Percentiles rank a stretch among this genome's conserved stretches.
Evolutionary conservation across 257 asterid genomes (phyloP).

Genomic region (Osmanthus fragrans): DNA sequence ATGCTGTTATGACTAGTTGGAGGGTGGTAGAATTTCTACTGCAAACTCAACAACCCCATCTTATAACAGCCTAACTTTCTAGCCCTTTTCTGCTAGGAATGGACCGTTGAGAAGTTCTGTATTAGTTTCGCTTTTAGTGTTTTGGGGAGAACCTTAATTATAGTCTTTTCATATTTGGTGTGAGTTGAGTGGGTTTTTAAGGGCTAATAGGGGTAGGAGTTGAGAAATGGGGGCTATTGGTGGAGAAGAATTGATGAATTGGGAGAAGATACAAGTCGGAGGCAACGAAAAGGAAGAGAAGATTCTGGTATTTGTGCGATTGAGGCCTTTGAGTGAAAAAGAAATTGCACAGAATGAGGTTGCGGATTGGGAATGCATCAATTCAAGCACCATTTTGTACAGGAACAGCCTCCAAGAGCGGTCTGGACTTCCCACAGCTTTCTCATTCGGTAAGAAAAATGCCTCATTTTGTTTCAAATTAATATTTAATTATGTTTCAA

Average conservation of each 20-base stretch:
- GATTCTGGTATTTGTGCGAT: conserved; percentile 86
- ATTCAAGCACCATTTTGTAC: conserved; percentile 84
- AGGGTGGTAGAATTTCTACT: conserved; percentile 21
- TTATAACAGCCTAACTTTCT: conserved; percentile 16
- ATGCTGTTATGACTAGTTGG: conserved; percentile 28
- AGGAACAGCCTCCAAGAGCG: conserved; percentile 97
- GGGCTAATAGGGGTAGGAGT: conserved; percentile 16
- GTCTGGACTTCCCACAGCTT: conserved; percentile 89
- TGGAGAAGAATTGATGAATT: conserved; percentile 69
- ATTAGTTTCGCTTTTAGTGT: neutral
- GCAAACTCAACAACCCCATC: conserved; percentile 23
- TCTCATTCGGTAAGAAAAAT: conserved; percentile 71
- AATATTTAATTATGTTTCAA: conserved; percentile 13
- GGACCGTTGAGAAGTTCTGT: conserved; percentile 8
- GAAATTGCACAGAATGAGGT: conserved; percentile 80
- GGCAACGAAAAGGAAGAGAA: conserved; percentile 66
- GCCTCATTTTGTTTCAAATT: conserved; percentile 15
- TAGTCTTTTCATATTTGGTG: conserved; percentile 21
- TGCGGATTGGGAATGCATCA: conserved; percentile 98
- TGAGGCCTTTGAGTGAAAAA: conserved; percentile 94
- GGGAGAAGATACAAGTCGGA: conserved; percentile 79
- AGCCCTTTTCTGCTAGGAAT: conserved; percentile 14
- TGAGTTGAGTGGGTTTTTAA: conserved; percentile 31
- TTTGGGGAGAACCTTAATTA: neutral
- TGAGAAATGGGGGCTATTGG: conserved; percentile 86